Base-by-base conservation (phyloP, 1,284 basidiomycete species). In the Microbotryomycetes sp. region DNA sequence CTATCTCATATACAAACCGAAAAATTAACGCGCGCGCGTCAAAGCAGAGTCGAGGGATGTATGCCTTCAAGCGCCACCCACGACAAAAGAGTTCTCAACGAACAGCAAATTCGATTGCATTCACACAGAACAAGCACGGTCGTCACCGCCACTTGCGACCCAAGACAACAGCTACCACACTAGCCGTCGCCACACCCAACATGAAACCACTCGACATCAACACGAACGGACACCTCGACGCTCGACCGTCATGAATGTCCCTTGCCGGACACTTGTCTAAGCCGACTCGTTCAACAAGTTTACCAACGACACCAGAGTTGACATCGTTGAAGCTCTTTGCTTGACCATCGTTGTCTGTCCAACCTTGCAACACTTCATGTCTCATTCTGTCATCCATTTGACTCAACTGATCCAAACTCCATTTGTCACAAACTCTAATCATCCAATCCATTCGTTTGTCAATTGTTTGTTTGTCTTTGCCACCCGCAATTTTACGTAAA, bases 371-470 rank as follows among this genome's bases (percentile, higher is more conserved):
- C 32, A 78, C 70, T 26, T 64, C 62, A 0, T 70, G 59, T 66
- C 73, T 71, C 57, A 74, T 73, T 9, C 74, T 76, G 31, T 86
- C 83, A 72, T 87, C 83, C 71, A 92, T 78, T 58, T 75, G 70
- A 12, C 83, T 83, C 51, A 92, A 81, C 62, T 92, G 86, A 59
- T 86, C 86, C 76, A 92, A 79, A 29, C 82, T 78, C 89, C 92
- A 97, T 42, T 79, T 77, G 64, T 91, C 89, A 77, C 92, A 97
- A 4, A 97, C 80, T 58, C 84, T 82, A 29, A 89, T 85, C 89
- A 97, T 97, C 93, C 92, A 97, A 67, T 82, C 81, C 94, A 98
- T 98, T 73, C 94, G 80, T 72, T 80, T 80, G 72, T 82, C 83
- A 51, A 88, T 84, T 54, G 86, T 70, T 49, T 81, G 79, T 9